Evolutionary conservation across 768 basidiomycete species (phyloP).

Genomic region (Rhizopogon vulgaris): DNA sequence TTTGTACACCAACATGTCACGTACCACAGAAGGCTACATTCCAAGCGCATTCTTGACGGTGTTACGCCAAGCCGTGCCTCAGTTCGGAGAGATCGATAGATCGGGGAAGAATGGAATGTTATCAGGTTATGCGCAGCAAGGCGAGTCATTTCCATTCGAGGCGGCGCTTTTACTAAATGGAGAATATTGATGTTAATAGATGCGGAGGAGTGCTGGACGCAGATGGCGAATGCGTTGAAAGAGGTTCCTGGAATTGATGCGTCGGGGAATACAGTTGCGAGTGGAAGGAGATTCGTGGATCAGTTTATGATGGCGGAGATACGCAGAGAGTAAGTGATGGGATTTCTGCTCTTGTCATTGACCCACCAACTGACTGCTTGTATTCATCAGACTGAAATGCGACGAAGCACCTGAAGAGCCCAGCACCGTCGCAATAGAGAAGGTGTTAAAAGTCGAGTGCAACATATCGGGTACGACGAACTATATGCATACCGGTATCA

Average conservation of each 20-base stretch:
- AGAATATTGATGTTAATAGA: constrained; percentile 34
- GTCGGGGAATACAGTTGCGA: constrained; percentile 23
- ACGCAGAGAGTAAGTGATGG: constrained; percentile 48
- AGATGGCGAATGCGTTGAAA: constrained; percentile 65
- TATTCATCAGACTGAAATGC: constrained; percentile 56
- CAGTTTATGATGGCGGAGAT: constrained; percentile 79
- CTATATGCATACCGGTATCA: constrained; percentile 82
- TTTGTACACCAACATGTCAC: constrained; percentile 66
- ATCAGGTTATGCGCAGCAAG: constrained; percentile 77
- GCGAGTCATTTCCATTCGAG: constrained; percentile 14
- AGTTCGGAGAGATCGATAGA: constrained; percentile 75
- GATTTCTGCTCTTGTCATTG: neutral
- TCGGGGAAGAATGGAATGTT: constrained; percentile 31
- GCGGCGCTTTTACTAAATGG: neutral
- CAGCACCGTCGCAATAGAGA: constrained; percentile 55
- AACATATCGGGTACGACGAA: constrained; percentile 86
- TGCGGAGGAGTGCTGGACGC: constrained; percentile 86
- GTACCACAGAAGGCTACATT: constrained; percentile 69
- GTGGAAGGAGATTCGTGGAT: constrained; percentile 59
- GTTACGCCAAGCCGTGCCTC: constrained; percentile 76
- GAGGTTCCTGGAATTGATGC: constrained; percentile 50
- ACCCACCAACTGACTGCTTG: constrained; percentile 16
- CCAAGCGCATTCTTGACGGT: constrained; percentile 64
- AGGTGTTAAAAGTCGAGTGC: constrained; percentile 85
- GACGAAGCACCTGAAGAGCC: constrained; percentile 81